Conservation (phyloP, 1,284 basidiomycete species). For the Agroathelia rolfsii region DNA sequence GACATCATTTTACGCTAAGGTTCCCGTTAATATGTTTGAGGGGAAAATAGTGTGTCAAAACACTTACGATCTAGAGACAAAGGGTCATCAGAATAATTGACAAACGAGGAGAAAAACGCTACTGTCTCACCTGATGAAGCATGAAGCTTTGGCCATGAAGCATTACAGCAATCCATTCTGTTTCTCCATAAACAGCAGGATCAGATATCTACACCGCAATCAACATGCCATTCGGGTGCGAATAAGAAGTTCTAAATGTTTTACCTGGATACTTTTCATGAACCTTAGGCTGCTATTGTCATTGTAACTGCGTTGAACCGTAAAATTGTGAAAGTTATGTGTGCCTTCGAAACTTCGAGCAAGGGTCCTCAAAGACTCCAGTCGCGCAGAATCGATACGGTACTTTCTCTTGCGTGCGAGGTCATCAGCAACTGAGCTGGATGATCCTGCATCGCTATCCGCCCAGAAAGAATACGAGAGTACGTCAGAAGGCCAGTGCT, state of each 20-base stretch:
- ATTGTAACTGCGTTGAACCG: slow-evolving; percentile 77
- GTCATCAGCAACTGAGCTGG: slow-evolving; percentile 42
- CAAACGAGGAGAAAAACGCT: slow-evolving; percentile 3
- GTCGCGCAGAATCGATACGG: slow-evolving; percentile 45
- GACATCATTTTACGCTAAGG: slow-evolving; percentile 94
- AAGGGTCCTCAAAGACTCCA: slow-evolving; percentile 47
- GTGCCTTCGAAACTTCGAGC: slow-evolving; percentile 68
- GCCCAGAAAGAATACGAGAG: slow-evolving; percentile 40
- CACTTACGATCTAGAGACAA: slow-evolving; percentile 29
- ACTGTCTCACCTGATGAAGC: slow-evolving; percentile 75
- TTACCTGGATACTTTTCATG: slow-evolving; percentile 80
- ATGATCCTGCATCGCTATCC: slow-evolving; percentile 24
- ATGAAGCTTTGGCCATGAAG: slow-evolving; percentile 99
- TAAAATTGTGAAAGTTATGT: slow-evolving; percentile 98
- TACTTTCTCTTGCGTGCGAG: slow-evolving; percentile 56
- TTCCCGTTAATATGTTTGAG: slow-evolving; percentile 6
- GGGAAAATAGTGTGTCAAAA: slow-evolving; percentile 2
- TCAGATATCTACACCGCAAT: slow-evolving; percentile 48
- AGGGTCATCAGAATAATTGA: slow-evolving; percentile 11
- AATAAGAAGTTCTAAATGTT: slow-evolving; percentile 11
- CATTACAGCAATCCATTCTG: slow-evolving; percentile 91
- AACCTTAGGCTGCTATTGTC: slow-evolving; percentile 76
- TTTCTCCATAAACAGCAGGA: slow-evolving; percentile 78
- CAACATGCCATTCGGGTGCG: neutral
- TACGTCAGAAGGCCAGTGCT: slow-evolving; percentile 12